Percentiles rank a stretch among this genome's conserved stretches.
These are phyloP conservation scores for Phytopythium montanum DNA, from an alignment of 352 stramenopile species.

Conservation along the genomic window DNA sequence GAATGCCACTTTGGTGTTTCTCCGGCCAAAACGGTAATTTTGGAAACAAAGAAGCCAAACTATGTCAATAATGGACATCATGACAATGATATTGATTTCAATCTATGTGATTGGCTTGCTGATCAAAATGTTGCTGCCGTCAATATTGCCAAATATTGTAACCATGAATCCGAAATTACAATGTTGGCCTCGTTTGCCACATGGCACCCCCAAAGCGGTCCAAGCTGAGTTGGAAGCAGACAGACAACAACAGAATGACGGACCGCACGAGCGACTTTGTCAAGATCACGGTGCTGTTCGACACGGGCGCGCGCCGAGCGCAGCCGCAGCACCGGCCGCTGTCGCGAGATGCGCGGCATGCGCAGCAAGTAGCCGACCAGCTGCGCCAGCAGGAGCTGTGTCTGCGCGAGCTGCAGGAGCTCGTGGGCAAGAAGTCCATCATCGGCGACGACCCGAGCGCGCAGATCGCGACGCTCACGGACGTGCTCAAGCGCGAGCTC, in stretches of 20 bases:
- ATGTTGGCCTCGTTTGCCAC: no score
- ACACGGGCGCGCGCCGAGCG: constrained; percentile 43
- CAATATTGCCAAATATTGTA: no score
- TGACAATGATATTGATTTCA: no score
- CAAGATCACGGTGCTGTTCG: constrained; percentile 81
- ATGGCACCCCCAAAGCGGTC: no score
- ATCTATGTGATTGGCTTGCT: no score
- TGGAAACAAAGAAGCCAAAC: no score
- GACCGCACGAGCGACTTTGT: constrained; percentile 85
- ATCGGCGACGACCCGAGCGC: constrained; percentile 70
- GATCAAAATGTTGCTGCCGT: no score
- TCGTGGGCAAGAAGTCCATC: constrained; percentile 74
- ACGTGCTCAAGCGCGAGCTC: constrained; percentile 79
- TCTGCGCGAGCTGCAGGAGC: constrained; percentile 65
- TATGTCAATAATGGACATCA: no score
- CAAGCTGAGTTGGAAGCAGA: not conserved
- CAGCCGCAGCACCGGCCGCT: constrained; percentile 53
- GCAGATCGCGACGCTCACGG: constrained; percentile 74
- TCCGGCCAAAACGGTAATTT: no score
- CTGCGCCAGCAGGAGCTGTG: constrained; percentile 79
- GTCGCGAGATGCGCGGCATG: constrained; percentile 61
- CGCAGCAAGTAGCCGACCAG: constrained; percentile 81
- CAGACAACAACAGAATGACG: constrained; percentile 13
- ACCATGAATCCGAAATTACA: no score
- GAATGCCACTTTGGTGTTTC: no score